A percentile compares a stretch with the other conserved stretches of the same genome.
phyloP scores from a whole-genome alignment of 495 filamentous ascomycete species.

The Tuber magnatum region DNA sequence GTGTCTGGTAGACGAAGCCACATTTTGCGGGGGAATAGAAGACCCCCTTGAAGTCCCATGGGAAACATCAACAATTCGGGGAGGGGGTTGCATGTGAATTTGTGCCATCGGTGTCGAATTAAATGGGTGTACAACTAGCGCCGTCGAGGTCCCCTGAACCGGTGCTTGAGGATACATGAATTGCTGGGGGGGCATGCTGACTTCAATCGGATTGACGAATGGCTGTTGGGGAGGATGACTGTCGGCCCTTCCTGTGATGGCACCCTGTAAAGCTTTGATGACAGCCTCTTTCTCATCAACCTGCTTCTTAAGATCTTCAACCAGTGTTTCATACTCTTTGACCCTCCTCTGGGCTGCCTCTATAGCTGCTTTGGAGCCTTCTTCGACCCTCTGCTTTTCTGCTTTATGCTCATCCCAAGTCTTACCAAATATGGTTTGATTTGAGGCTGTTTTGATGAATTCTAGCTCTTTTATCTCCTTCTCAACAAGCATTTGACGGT shows the following conservation, averaged over 20 bases:
- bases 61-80: background rate
- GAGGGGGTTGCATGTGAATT: background rate
- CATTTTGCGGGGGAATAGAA: background rate
- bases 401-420: slow-evolving; percentile 30
- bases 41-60: background rate
- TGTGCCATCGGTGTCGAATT: background rate
- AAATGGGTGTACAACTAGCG: background rate
- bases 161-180: background rate
- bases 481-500: slow-evolving; percentile 21
- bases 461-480: slow-evolving; percentile 31
- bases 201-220: background rate
- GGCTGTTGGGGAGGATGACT: background rate
- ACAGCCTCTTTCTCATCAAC: slow-evolving; percentile 20
- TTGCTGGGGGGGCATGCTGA: background rate
- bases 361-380: slow-evolving; percentile 11
- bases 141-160: background rate
- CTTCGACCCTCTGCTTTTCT: slow-evolving; percentile 21
- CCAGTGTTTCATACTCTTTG: slow-evolving; percentile 4
- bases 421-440: slow-evolving; percentile 16
- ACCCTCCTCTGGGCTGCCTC: slow-evolving; percentile 14
- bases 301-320: slow-evolving; percentile 4
- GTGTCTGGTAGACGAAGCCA: background rate
- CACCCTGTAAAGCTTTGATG: slow-evolving; percentile 19
- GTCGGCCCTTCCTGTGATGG: slow-evolving; percentile 9
- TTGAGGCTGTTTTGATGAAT: slow-evolving; percentile 12